Conservation (phyloP, 2,329 filamentous ascomycete species). For the Aspergillus brasiliensis region DNA sequence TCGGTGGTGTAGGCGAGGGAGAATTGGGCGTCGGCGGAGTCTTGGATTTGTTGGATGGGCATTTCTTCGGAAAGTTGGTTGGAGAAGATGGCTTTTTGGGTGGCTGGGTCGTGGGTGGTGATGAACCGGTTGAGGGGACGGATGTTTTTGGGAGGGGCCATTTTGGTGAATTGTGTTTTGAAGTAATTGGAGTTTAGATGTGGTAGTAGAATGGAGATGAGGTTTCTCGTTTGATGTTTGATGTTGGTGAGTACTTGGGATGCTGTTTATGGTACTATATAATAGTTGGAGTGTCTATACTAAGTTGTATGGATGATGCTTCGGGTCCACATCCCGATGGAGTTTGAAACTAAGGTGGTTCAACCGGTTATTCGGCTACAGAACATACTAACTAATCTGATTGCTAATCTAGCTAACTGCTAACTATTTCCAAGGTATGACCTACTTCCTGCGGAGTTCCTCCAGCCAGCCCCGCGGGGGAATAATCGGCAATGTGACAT, state of each 20-base stretch:
- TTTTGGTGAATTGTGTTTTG: slow-evolving; percentile 16
- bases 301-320: background rate
- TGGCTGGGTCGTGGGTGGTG: slow-evolving; percentile 37
- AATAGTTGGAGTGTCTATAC: background rate
- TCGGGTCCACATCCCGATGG: slow-evolving; percentile 28
- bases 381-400: background rate
- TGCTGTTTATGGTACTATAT: background rate
- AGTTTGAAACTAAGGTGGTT: background rate
- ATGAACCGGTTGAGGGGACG: slow-evolving; percentile 37
- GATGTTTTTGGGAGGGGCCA: slow-evolving; percentile 30
- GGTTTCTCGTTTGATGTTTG: background rate
- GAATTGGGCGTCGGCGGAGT: slow-evolving; percentile 52
- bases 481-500: slow-evolving; percentile 52
- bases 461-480: slow-evolving; percentile 26
- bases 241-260: background rate
- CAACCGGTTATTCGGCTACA: background rate
- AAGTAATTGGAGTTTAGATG: background rate
- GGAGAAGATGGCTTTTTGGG: slow-evolving; percentile 41
- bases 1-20: slow-evolving; percentile 54
- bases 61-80: slow-evolving; percentile 25
- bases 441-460: background rate
- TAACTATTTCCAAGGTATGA: background rate
- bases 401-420: background rate
- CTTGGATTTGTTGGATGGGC: slow-evolving; percentile 27
- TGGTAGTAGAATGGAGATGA: background rate